Percentiles rank a stretch among this genome's conserved stretches.
Conservation (phyloP, 176 grass and related monocot species). For the Oryza rufipogon region DNA sequence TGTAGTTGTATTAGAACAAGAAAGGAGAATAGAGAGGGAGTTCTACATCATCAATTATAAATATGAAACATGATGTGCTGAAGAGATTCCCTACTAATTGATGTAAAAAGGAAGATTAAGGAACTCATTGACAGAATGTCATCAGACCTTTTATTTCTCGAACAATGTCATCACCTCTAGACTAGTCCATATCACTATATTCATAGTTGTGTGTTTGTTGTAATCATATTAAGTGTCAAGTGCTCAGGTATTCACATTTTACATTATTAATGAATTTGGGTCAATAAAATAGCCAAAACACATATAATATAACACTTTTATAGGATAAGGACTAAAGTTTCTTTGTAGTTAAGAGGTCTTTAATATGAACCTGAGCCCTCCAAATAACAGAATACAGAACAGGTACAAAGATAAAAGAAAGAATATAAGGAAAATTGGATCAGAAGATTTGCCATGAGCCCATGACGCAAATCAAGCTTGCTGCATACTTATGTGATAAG, state of each 20-base stretch:
- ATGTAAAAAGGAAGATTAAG: background rate
- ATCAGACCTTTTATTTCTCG: too few relatives aligned
- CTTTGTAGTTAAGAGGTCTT: background rate
- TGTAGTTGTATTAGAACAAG: background rate
- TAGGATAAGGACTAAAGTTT: background rate
- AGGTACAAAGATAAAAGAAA: background rate
- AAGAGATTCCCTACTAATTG: background rate
- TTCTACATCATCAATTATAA: background rate
- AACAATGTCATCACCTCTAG: background rate
- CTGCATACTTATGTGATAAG: background rate
- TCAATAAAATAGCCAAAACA: background rate
- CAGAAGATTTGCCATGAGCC: background rate
- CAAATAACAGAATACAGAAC: background rate
- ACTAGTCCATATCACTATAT: background rate
- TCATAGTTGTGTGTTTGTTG: too few relatives aligned
- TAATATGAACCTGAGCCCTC: background rate
- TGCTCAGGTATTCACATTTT: background rate
- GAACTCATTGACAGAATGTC: background rate
- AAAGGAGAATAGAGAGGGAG: background rate
- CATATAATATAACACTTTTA: background rate
- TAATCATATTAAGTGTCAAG: too few relatives aligned
- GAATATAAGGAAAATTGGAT: background rate
- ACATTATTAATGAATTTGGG: background rate
- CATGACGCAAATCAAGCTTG: background rate
- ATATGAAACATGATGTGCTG: background rate